These are phyloP conservation scores for Penicillium sp. DNA, from an alignment of 2,329 filamentous ascomycete species.

Conservation along the genomic window DNA sequence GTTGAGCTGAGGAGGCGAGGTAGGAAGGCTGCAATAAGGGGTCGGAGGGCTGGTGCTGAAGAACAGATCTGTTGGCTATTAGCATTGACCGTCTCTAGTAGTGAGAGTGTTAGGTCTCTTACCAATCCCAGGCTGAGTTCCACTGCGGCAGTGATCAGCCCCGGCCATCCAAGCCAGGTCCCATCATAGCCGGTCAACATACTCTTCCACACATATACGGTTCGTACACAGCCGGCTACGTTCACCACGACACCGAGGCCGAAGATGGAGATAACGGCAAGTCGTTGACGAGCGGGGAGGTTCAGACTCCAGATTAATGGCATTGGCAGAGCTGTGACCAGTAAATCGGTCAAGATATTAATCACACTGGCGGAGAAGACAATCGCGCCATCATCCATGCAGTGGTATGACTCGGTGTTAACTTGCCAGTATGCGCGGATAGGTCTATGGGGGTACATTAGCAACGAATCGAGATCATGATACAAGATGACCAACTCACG, in stretches of 20 bases:
- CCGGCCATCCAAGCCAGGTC: conserved; percentile 39
- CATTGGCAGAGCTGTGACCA: conserved; percentile 41
- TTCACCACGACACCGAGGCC: conserved; percentile 39
- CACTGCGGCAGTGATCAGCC: conserved; percentile 32
- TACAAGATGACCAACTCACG: conserved; percentile 29
- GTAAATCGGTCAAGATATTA: conserved; percentile 41
- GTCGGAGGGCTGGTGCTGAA: conserved; percentile 38
- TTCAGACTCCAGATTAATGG: conserved; percentile 43
- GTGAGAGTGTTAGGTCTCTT: conserved; percentile 7
- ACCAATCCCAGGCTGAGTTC: conserved; percentile 41
- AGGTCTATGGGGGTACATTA: conserved; percentile 26
- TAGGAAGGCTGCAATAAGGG: conserved; percentile 34
- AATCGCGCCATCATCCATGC: conserved; percentile 31
- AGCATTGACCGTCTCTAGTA: background rate
- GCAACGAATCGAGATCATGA: background rate
- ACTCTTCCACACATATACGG: conserved; percentile 37
- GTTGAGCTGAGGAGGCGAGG: conserved; percentile 34
- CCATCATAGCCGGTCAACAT: conserved; percentile 34
- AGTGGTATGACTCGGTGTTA: conserved; percentile 25
- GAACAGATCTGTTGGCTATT: conserved; percentile 34
- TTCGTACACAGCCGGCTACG: conserved; percentile 36
- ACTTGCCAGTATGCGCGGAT: conserved; percentile 38
- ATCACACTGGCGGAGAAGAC: conserved; percentile 39
- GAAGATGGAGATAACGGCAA: conserved; percentile 43
- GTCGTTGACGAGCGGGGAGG: conserved; percentile 36